A percentile compares a stretch with the other conserved stretches of the same genome.
These are phyloP conservation scores for Ganoderma meredithae DNA, from an alignment of 1,284 basidiomycete species.

Conservation along the genomic window DNA sequence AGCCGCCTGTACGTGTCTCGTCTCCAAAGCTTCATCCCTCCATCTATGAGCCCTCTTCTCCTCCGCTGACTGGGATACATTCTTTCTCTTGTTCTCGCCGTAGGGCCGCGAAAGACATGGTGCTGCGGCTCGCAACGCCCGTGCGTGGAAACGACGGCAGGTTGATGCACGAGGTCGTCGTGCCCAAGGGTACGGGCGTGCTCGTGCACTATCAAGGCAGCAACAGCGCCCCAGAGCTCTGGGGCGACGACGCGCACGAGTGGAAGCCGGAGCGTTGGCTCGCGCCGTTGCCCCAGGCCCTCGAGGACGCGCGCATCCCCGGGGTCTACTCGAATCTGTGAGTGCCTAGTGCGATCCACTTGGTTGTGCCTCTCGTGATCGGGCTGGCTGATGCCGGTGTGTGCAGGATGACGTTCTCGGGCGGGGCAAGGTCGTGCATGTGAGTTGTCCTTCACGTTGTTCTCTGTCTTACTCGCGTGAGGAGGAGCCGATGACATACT, in stretches of 20 bases:
- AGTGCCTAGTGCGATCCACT: background rate
- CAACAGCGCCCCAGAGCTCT: slow-evolving; percentile 29
- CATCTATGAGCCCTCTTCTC: no score
- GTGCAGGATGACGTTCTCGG: slow-evolving; percentile 28
- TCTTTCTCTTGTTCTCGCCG: no score
- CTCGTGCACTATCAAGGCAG: slow-evolving; percentile 13
- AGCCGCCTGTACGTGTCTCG: background rate
- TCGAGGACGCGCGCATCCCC: slow-evolving; percentile 28
- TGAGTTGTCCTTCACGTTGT: background rate
- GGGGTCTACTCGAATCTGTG: slow-evolving; percentile 34
- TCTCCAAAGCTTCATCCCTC: background rate
- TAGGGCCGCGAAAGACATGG: slow-evolving; percentile 31
- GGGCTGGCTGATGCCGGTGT: no score
- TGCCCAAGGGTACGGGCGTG: slow-evolving; percentile 16
- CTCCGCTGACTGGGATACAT: background rate
- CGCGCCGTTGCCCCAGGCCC: slow-evolving; percentile 16
- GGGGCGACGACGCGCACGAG: slow-evolving; percentile 34
- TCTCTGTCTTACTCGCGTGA: background rate
- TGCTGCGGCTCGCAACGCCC: slow-evolving; percentile 37
- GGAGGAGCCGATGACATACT: no score
- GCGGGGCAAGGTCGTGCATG: slow-evolving; percentile 23
- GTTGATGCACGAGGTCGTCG: slow-evolving; percentile 1
- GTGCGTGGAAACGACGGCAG: slow-evolving; percentile 22
- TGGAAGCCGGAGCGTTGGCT: slow-evolving; percentile 37
- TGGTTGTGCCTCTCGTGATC: background rate